A percentile compares a stretch with the other conserved stretches of the same genome.
These are phyloP conservation scores for Gaultheria prostrata DNA, from an alignment of 148 eudicot species.

Conservation along the genomic window DNA sequence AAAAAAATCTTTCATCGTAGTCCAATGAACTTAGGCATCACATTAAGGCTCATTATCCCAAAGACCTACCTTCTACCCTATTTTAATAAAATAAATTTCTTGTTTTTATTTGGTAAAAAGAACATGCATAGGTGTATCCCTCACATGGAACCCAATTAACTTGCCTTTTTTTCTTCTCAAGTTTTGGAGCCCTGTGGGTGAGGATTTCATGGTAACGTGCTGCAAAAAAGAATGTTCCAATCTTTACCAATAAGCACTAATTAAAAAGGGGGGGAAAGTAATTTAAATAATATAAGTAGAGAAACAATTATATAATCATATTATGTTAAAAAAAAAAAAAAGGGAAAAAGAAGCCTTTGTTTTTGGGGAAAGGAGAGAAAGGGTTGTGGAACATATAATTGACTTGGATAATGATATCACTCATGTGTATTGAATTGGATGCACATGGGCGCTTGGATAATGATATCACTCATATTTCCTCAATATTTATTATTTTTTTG, in stretches of 20 bases:
- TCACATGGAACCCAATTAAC: constrained; percentile 21
- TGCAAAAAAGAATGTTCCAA: constrained; percentile 14
- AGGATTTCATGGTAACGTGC: background rate
- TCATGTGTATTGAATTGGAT: constrained; percentile 9
- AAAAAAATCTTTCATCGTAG: background rate
- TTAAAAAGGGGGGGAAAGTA: background rate
- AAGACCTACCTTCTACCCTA: background rate
- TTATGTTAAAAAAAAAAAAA: background rate
- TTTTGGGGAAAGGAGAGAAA: background rate
- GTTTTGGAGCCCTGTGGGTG: constrained; percentile 14
- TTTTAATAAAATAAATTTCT: background rate
- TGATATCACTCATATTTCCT: background rate
- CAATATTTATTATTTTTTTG: too few species aligned
- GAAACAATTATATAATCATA: background rate
- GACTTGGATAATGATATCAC: constrained; percentile 3
- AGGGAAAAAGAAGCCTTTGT: background rate
- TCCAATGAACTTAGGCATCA: constrained; percentile 4
- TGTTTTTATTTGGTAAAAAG: constrained; percentile 12
- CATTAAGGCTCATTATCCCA: background rate
- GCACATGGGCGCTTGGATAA: constrained; percentile 13
- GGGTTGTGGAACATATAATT: constrained; percentile 17
- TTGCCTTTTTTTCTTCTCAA: background rate
- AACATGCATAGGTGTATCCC: constrained; percentile 5
- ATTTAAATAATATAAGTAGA: background rate
- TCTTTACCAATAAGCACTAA: constrained; percentile 7